Base-by-base conservation (phyloP, 208 protist species). In the Trypanosoma platydactyli region DNA sequence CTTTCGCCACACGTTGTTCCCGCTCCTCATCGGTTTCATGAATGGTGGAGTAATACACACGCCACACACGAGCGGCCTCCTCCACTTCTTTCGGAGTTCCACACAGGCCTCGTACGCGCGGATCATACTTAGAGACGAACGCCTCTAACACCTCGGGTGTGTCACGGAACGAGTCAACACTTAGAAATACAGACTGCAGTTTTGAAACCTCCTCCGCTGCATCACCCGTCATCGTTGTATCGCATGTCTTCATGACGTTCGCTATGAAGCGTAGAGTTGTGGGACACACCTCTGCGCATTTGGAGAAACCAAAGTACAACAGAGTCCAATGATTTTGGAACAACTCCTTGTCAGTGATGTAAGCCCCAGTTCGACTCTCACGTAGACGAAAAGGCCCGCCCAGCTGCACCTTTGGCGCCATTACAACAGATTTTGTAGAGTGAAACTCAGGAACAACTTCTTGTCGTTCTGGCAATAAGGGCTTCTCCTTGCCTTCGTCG, bases 291-390 rank as follows among this genome's bases (percentile, higher is more conserved):
- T 94, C 86, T 0, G 89, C 84, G 46, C 89, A 94, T 68, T 94
- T 91, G 30, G 83, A 88, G 64, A 94, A 94, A 13, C 89, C 89
- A 81, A 94, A 94, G 68, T 94, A 94, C 1, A 94, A 62, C 7
- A 94, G 67, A 18, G 83, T 91, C 86, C 89, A 94, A 51, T 89
- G 77, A 59, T 89, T 68, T 15, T 79, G 55, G 53, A 94, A 91
- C 13, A 94, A 46, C 18, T 92, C 77, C 49, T 79, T 41, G 52
- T 88, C 84, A 0, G 83, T 92, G 38, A 89, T 79, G 33, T 77
- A 77, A n/a, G 80, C 62, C 0, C 88, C 88, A 3, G 79, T 91
- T 15, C 64, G 41, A 30, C 83, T 88, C 33, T 91, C 84, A 9
- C 72, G 64, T 46, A 94, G 55, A 7, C 63, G 33, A 44, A 94